Evolutionary conservation across 2,329 filamentous ascomycete genomes (phyloP), one percentile per base, ranked within the genome.

Genomic region (Fusarium bactridioides): DNA sequence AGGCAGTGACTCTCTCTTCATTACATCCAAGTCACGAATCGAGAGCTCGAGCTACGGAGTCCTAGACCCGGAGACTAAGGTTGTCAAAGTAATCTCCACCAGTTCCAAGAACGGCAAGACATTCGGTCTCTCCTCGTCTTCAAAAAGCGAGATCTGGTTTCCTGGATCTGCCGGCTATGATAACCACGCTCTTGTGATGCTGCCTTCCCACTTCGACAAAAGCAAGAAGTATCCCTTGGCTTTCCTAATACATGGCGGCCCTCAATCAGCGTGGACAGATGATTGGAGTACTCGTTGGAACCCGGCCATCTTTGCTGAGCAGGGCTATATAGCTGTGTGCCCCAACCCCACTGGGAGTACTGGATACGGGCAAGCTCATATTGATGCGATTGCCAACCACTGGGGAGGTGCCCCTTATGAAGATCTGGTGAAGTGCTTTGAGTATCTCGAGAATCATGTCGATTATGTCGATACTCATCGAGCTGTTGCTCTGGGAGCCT

Each of bases 371-470:
- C 92, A 95, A 82, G 87, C 88, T 37, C 88, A 95, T 61, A 90
- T 90, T 37, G 90, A 97, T 78, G 92, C 90, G 1, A 97, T 98
- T 77, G 85, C 89, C 56, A 86, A 90, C 62, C 87, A 97, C 72
- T 97, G 95, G 95, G 95, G 94, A 70, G 93, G 94, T 10, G 86
- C 89, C 41, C 95, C 95, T 0, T 98, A 97, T 79, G 82, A 93
- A 35, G 95, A 98, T 78, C 86, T 98, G 23, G 93, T 92, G 33
- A 90, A 91, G 68, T 91, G 91, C 68, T 94, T 94, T 78, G 91
- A 95, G 73, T 90, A 93, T 80, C 87, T 97, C 50, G 86, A 88
- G 72, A 82, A 88, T 35, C 86, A 92, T 62, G 80, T 95, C 75
- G 79, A 84, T 3, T 93, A 91, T 74, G 88, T 94, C 41, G 93